Base-by-base conservation (phyloP, 495 filamentous ascomycete genomes). In the Filosporella fistucella region DNA sequence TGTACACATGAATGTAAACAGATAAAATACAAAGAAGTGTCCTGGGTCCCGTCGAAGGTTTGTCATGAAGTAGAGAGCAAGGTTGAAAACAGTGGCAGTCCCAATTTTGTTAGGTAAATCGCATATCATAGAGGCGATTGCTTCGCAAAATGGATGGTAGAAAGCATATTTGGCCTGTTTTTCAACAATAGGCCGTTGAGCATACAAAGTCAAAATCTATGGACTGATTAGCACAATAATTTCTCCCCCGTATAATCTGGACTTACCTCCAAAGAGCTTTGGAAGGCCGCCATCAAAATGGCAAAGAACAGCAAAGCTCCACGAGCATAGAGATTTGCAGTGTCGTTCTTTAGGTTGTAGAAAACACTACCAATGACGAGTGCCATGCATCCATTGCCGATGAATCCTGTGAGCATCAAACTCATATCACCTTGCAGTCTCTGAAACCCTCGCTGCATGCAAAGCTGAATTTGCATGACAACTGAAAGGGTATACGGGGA, bases 81-180 rank as follows among this genome's bases (percentile, higher is more conserved):
- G 43, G 77, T 95, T 78, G 61, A 82, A 82, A 2, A 66, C 55
- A 40, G 77, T 60, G 1, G 65, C 41, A 38, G 50, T 53, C 14
- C 45, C 42, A 29, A 60, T 47, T 17, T 57, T 51, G 64, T 89
- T 88, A 0, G 91, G 91, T 55, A 95, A 56, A 56, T 95, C 91
- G 47, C 77, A 81, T 17, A 95, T 66, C 78, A 91, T 89, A 11
- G 84, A 89, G 2, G 89, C 79, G 41, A 94, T 73, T 2, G 89
- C 88, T 68, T 96, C 91, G 12, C 89, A 83, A 3, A 86, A 88
- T 0, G 90, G 87, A 60, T 95, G 91, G 56, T 96, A 95, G 17
- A 96, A 70, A n/a, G 91, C 91, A 60, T 95, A 96, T 50, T 84
- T 81, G 43, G 71, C 68, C 57, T 96, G 91, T 59, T 96, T 96